A percentile compares a stretch with the other conserved stretches of the same genome.
phyloP scores from a whole-genome alignment of 2,329 filamentous ascomycete genomes.

The Xylariaceae sp. region DNA sequence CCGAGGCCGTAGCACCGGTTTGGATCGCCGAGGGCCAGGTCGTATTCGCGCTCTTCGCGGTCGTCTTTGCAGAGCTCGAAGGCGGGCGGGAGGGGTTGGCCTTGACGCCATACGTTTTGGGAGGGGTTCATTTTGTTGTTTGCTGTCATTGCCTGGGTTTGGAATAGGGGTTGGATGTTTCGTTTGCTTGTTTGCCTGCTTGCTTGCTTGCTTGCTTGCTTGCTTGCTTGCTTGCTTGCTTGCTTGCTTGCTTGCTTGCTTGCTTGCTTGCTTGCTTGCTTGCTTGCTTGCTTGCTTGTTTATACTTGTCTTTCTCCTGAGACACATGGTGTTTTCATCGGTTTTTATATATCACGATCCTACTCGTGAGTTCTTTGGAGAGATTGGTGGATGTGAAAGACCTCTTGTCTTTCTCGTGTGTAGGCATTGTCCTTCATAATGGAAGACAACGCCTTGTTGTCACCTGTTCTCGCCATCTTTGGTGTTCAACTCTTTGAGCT shows the following conservation, averaged over 20 bases:
- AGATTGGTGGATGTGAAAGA: neutral
- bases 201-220: too few species aligned
- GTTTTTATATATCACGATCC: neutral
- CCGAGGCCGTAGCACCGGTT: constrained; percentile 13
- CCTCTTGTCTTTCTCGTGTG: neutral
- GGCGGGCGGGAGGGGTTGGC: constrained; percentile 9
- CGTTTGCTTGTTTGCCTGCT: neutral
- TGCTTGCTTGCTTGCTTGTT: too few species aligned
- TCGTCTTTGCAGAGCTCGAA: constrained; percentile 9
- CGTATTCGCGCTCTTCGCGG: constrained; percentile 11
- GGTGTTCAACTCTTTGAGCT: neutral
- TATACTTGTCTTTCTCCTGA: neutral
- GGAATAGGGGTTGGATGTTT: neutral
- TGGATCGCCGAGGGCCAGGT: constrained; percentile 8
- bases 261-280: neutral
- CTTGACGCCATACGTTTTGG: constrained; percentile 1
- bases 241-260: neutral
- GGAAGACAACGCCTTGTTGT: constrained; percentile 1
- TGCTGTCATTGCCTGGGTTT: neutral
- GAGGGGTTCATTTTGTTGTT: neutral
- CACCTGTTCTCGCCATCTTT: neutral
- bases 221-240: too few species aligned
- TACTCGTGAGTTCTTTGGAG: neutral
- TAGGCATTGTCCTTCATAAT: neutral
- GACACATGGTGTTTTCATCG: neutral